Evolutionary conservation across 1,139 yeast species (phyloP).

Genomic region (Yarrowia galli): DNA sequence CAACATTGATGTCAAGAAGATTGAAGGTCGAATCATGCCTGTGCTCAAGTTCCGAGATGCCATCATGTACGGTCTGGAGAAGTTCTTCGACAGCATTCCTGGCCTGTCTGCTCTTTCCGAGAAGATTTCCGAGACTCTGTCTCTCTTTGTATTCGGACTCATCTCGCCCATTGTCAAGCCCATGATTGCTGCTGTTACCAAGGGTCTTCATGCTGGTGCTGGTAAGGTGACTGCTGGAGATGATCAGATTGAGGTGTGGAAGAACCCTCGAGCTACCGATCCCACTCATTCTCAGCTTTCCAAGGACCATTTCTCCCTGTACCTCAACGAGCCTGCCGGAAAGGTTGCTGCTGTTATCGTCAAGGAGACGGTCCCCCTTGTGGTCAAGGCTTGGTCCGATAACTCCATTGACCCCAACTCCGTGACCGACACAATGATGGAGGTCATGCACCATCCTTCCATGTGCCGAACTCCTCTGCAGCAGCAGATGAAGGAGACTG

Average conservation of each 20-base stretch:
- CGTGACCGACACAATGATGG: constrained; percentile 42
- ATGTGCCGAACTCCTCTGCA: constrained; percentile 43
- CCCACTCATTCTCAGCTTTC: constrained; percentile 47
- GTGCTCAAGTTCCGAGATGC: constrained; percentile 44
- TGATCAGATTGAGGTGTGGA: constrained; percentile 46
- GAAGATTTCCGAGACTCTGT: constrained; percentile 44
- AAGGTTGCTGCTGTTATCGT: constrained; percentile 59
- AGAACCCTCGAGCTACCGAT: constrained; percentile 43
- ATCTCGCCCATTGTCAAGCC: constrained; percentile 46
- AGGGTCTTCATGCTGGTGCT: constrained; percentile 43
- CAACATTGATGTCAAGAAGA: constrained; percentile 40
- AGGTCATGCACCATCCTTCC: constrained; percentile 46
- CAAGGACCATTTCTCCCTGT: constrained; percentile 46
- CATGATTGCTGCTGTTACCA: constrained; percentile 42
- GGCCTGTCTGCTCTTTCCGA: constrained; percentile 43
- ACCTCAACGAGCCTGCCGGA: constrained; percentile 55
- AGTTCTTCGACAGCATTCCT: constrained; percentile 44
- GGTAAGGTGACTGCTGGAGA: constrained; percentile 44
- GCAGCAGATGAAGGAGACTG: constrained; percentile 42
- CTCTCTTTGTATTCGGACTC: constrained; percentile 44
- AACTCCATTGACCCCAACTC: constrained; percentile 41
- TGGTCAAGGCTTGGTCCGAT: constrained; percentile 47
- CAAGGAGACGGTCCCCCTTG: constrained; percentile 61
- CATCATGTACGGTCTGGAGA: constrained; percentile 43
- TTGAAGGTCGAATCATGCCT: constrained; percentile 43